Evolutionary conservation across 306 rosid species (phyloP).

Genomic region (Boehmeria nivea): DNA sequence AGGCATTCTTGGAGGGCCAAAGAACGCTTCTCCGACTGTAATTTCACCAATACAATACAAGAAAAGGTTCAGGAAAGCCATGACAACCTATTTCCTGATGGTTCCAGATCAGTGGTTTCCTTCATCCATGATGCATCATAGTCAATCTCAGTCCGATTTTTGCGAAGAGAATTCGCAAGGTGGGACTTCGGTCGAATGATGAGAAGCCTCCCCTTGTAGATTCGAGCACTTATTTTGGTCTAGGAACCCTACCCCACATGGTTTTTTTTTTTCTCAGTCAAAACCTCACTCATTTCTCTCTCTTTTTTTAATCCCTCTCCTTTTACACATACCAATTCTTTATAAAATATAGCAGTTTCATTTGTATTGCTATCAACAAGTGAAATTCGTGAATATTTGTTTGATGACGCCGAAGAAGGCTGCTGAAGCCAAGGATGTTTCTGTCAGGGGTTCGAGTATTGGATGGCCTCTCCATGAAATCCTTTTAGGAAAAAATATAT

Average conservation of each 20-base stretch:
- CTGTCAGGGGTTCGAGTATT: conserved; percentile 48
- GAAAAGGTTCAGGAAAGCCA: conserved; percentile 96
- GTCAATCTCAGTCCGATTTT: conserved; percentile 65
- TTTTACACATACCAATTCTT: conserved; percentile 14
- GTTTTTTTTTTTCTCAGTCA: background rate
- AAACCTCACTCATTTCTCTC: conserved; percentile 11
- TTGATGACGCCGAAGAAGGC: conserved; percentile 41
- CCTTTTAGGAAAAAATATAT: conserved; percentile 43
- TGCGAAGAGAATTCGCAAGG: conserved; percentile 49
- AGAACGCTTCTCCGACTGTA: conserved; percentile 78
- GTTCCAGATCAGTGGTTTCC: conserved; percentile 98
- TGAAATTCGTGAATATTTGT: conserved; percentile 35
- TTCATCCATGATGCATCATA: conserved; percentile 40
- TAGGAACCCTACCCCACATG: conserved; percentile 24
- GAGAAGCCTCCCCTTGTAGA: too few relatives aligned
- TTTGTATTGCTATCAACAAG: conserved; percentile 27
- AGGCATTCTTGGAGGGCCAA: conserved; percentile 96
- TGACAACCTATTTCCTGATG: conserved; percentile 92
- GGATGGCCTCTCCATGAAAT: conserved; percentile 58
- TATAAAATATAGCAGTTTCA: conserved; percentile 38
- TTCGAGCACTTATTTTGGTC: conserved; percentile 36
- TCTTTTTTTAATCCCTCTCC: background rate
- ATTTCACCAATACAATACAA: conserved; percentile 89
- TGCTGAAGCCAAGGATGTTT: conserved; percentile 44
- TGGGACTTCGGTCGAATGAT: conserved; percentile 46